Base-by-base conservation (phyloP, 257 asterid species). In the Avicennia marina region DNA sequence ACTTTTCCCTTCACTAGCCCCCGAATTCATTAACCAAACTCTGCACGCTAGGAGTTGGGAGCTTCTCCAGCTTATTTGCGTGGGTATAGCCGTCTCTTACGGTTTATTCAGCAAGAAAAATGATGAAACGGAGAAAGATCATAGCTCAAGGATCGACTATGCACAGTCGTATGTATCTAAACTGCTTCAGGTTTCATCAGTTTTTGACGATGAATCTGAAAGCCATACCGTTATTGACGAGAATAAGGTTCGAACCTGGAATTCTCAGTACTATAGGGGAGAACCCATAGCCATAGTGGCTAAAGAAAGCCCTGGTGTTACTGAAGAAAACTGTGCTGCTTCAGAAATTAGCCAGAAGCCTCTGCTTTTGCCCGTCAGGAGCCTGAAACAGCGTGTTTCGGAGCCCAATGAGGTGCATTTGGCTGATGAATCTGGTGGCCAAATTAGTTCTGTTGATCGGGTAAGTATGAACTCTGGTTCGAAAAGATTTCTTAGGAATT, bases 61-160 rank as follows among this genome's bases (percentile, higher is more conserved):
- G 79, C 75, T 89, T 66, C 67, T 93, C 49, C 99, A 93, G 77
- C 86, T 93, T 5, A 63, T 93, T 59, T 82, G 84, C 54, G 97
- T 93, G 40, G 99, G 99, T 13, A 79, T 93, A 27, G 96, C 96
- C 13, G 97, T 93, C 50, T 93, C 99, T 17, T 93, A 93, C 42
- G 99, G 99, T 2, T 68, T 89, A 0, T 93, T 93, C 29, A 89
- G 99, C 81, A 78, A 60, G 78, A 81, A 75, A 72, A 89, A 83
- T 18, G 95, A 86, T 16, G 91, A 78, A 11, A 18, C 64, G 3
- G 83, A 69, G 6, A 81, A 83, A 22, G 89, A 87, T 57, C 53
- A 69, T 13, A 11, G 22, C 34, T 33, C 71, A 13, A 71, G 73
- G 61, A 15, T 67, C 29, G 94, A 80, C 56, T 80, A 73, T 72